Conservation (phyloP, 805 yeast species). For the Barnettozyma vustinii region DNA sequence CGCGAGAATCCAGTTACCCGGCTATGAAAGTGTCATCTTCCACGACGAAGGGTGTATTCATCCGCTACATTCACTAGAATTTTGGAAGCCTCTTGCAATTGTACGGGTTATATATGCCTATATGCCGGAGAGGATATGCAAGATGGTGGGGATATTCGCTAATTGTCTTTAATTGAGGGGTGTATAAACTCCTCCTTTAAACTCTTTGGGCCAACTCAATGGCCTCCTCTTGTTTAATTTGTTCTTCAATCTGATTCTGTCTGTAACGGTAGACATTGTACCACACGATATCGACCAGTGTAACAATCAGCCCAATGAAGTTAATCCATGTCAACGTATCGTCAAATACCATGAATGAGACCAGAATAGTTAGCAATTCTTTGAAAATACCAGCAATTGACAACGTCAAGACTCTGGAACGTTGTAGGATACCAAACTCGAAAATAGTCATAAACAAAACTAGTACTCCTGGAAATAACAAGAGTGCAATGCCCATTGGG, state of each 20-base stretch:
- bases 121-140: neutral
- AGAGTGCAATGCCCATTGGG: conserved; percentile 45
- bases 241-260: conserved; percentile 12
- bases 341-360: conserved; percentile 63
- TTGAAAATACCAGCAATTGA: conserved; percentile 91
- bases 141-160: neutral
- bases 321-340: conserved; percentile 68
- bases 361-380: conserved; percentile 76
- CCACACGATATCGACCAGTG: conserved; percentile 74
- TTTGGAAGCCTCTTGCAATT: too few species aligned
- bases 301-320: conserved; percentile 65
- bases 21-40: neutral
- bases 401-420: conserved; percentile 79
- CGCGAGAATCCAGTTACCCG: neutral
- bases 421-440: conserved; percentile 77
- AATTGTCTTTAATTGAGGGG: neutral
- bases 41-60: neutral
- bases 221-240: neutral
- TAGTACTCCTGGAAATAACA: conserved; percentile 75
- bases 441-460: conserved; percentile 88
- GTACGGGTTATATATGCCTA: too few species aligned
- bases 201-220: neutral
- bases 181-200: neutral
- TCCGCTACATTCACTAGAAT: too few species aligned
- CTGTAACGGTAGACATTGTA: conserved; percentile 65